phyloP scores from a whole-genome alignment of 2,329 filamentous ascomycete species.

The Immersiporthe knoxdaviesiana region DNA sequence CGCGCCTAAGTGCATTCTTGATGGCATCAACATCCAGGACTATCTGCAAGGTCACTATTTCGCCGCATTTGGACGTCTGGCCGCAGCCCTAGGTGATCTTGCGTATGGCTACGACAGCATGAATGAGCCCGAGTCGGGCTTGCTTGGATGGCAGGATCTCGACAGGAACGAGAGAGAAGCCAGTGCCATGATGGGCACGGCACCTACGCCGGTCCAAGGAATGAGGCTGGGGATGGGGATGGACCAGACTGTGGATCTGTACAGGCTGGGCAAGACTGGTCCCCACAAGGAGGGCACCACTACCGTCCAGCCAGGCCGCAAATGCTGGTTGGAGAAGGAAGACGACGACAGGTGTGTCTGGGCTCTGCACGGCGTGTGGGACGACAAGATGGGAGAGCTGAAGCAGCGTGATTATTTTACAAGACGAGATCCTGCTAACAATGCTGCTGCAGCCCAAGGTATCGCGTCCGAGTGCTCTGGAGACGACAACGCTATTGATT shows the following conservation, averaged over 20 bases:
- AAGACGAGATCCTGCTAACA: constrained; percentile 21
- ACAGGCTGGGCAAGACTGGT: constrained; percentile 32
- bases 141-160: constrained; percentile 32
- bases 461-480: constrained; percentile 12
- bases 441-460: neutral
- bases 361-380: constrained; percentile 35
- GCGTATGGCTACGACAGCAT: constrained; percentile 34
- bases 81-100: constrained; percentile 30
- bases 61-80: constrained; percentile 31
- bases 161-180: constrained; percentile 30
- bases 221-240: constrained; percentile 33
- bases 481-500: constrained; percentile 31
- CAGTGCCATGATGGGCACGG: constrained; percentile 33
- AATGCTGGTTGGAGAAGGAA: constrained; percentile 32
- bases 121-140: constrained; percentile 34
- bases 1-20: constrained; percentile 32
- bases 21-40: constrained; percentile 35
- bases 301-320: constrained; percentile 24
- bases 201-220: constrained; percentile 32
- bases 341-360: constrained; percentile 33
- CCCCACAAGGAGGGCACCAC: constrained; percentile 33
- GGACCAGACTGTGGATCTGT: constrained; percentile 31
- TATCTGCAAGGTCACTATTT: constrained; percentile 34
- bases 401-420: constrained; percentile 31
- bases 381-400: constrained; percentile 30